These are phyloP conservation scores for Phytophthora nicotianae DNA, from an alignment of 352 stramenopile genomes.

Conservation along the genomic window DNA sequence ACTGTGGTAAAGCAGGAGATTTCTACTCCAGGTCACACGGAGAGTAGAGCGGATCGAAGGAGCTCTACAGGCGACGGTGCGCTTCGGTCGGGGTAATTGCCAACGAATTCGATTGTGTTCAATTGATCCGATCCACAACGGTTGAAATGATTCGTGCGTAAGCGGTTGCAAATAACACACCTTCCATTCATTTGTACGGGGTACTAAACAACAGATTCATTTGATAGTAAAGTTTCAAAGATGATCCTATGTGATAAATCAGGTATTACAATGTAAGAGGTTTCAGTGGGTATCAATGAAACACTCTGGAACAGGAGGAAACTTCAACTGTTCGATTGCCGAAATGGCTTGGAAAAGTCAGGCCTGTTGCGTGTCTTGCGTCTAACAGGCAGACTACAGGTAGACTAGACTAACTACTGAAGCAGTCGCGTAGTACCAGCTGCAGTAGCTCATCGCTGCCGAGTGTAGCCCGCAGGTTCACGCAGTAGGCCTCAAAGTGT, in stretches of 20 bases:
- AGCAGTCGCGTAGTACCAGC: conserved; percentile 67
- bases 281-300: conserved; percentile 4
- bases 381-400: too few species aligned
- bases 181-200: not conserved
- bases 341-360: conserved; percentile 24
- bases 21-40: conserved; percentile 1
- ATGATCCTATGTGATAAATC: not conserved
- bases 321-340: conserved; percentile 12
- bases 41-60: not conserved
- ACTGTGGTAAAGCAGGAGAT: not conserved
- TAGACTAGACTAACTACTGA: conserved; percentile 21
- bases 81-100: conserved; percentile 6
- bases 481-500: conserved; percentile 70
- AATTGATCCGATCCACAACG: conserved; percentile 4
- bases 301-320: not conserved
- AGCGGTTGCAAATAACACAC: conserved; percentile 6
- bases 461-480: conserved; percentile 56
- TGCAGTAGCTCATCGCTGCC: conserved; percentile 63
- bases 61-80: conserved; percentile 3
- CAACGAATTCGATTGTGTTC: conserved; percentile 29
- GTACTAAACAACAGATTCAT: not conserved
- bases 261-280: not conserved
- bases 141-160: conserved; percentile 2
- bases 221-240: too few species aligned
- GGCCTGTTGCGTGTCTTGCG: too few species aligned